Percentiles rank a stretch among this genome's conserved stretches.
Evolutionary conservation across 2,329 filamentous ascomycete genomes (phyloP).

Genomic region (Venturia carpophila): DNA sequence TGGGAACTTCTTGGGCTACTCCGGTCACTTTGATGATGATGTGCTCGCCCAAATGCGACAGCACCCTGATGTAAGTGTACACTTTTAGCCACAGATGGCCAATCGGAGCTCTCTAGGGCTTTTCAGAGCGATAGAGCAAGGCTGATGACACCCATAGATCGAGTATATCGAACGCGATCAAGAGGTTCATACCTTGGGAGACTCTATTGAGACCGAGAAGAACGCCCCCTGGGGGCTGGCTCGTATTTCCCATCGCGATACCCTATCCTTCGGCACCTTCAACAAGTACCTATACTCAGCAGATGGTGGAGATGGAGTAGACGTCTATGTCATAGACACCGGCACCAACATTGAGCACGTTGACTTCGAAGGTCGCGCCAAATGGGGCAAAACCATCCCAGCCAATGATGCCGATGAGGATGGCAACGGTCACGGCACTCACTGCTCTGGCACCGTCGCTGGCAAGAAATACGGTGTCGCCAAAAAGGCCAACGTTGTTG

Average conservation of each 20-base stretch:
- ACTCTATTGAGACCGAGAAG: constrained; percentile 61
- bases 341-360: constrained; percentile 91
- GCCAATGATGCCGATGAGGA: constrained; percentile 74
- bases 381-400: constrained; percentile 97
- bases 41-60: constrained; percentile 89
- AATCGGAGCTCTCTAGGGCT: neutral
- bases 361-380: constrained; percentile 92
- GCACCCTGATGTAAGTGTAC: constrained; percentile 84
- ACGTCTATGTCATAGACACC: constrained; percentile 98
- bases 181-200: constrained; percentile 71
- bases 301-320: constrained; percentile 91
- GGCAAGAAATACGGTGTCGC: constrained; percentile 99
- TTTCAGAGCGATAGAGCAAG: neutral
- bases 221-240: constrained; percentile 97
- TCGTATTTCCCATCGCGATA: constrained; percentile 89
- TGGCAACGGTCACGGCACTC: constrained; percentile 96
- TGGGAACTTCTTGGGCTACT: constrained; percentile 76
- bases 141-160: constrained; percentile 51
- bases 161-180: constrained; percentile 95
- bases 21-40: constrained; percentile 90
- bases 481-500: constrained; percentile 95
- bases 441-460: constrained; percentile 96
- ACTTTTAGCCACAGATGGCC: neutral
- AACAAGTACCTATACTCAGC: constrained; percentile 95
- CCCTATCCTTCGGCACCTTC: constrained; percentile 81